Base-by-base conservation (phyloP, 176 grass and related monocot genomes). In the Microstegium vimineum region DNA sequence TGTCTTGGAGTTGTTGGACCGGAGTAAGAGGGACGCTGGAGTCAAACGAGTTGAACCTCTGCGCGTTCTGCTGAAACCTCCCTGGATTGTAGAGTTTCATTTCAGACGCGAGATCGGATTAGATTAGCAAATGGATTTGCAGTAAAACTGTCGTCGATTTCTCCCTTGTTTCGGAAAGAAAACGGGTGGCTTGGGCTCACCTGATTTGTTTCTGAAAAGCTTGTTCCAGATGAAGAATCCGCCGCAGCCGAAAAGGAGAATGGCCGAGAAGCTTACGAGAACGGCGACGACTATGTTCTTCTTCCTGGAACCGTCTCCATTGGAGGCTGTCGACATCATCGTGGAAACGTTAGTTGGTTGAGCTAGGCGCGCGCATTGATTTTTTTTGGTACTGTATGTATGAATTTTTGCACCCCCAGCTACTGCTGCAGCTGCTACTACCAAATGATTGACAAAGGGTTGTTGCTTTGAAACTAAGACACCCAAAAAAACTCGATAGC, bases 11-110 rank as follows among this genome's bases (percentile, higher is more conserved):
- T 18, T 51, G 51, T 52, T 76, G n/a, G n/a, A n/a, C 71, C 37
- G 76, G 60, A 16, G 34, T 59, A 34, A 91, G 85, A 54, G 79
- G 86, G 14, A 45, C 65, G 3, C 62, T 67, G 5, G 89, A 84
- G 26, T 91, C 88, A 75, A 91, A 87, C 26, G 86, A 91, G 33
- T 59, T 80, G 66, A 85, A 59, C 59, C 74, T 69, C 28, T 82
- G 83, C 10, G 81, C 57, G 43, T 35, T 83, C 27, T 56, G 40
- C 1, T 13, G 47, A 20, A 51, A 51, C 47, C 0, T 51, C 16
- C 17, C 82, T 85, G 82, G 77, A 15, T 85, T 15, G 14, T 2
- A 27, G 57, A 35, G 4, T 35, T 43, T 6, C 75, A 30, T 64
- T 84, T 20, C 45, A 56, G 22, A 26, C 5, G 6, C 13, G 6